Base-by-base conservation (phyloP, 2,329 filamentous ascomycete species). In the Aureobasidium sp. region DNA sequence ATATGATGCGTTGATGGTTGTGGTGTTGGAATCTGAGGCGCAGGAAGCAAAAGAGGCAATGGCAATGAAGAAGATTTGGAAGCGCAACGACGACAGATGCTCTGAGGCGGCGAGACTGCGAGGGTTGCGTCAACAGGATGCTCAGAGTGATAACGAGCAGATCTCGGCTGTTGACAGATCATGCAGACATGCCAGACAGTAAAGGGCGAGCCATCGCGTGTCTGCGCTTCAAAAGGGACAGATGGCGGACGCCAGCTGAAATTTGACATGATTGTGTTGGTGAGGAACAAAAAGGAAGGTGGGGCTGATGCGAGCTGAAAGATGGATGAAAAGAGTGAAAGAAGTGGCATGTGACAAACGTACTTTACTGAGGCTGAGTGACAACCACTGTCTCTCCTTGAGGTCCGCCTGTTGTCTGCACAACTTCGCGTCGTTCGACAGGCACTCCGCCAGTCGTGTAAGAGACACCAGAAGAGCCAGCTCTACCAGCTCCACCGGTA, bases 121-220 rank as follows among this genome's bases (percentile, higher is more conserved):
- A 29, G 8, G 9, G 5, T 12, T 27, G 36, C 3, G 51, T 55
- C 36, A 42, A 64, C 20, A 15, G 63, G 56, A 36, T 64, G 61
- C 9, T 46, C 47, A 32, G 32, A 17, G 41, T 64, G 63, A 15
- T 61, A 64, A 32, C 61, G 47, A 23, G 51, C 53, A 37, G 63
- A 64, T 36, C 63, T 48, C 17, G 63, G 63, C 32, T 58, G 53
- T 17, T 61, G 48, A 46, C 63, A 64, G 32, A 51, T 36, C 5
- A 27, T 26, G 46, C 63, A 64, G n/a, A 61, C 48, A 41, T 64
- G 63, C 41, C 48, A 63, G n/a, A 63, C 61, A 10, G 44, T 63
- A 23, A 63, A 63, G 6, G 61, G 61, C n/a, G 34, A 34, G 13
- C 61, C 61, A 12, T 37, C 44, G 26, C 61, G 52, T 13, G 52